Percentiles rank a stretch among this genome's conserved stretches.
phyloP scores from a whole-genome alignment of 306 rosid genomes.

The Fragaria iinumae region DNA sequence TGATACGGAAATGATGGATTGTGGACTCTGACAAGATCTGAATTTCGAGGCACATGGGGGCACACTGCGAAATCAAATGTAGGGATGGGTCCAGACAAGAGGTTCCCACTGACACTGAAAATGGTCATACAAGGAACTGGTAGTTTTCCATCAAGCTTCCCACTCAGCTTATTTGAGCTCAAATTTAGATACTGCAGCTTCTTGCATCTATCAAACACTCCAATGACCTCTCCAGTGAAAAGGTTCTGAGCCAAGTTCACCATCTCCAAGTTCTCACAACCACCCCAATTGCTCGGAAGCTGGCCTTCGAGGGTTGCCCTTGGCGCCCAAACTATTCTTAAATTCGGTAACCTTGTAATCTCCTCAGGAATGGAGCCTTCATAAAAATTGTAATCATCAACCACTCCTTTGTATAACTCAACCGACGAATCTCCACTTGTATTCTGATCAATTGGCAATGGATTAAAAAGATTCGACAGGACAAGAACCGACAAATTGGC shows the following conservation, averaged over 20 bases:
- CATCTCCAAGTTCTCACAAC: constrained; percentile 35
- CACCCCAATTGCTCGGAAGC: constrained; percentile 34
- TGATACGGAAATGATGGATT: constrained; percentile 16
- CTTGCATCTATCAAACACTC: constrained; percentile 31
- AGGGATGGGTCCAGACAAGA: constrained; percentile 32
- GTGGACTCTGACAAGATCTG: constrained; percentile 7
- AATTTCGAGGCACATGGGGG: constrained; percentile 12
- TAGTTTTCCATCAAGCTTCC: constrained; percentile 26
- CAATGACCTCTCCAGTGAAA: constrained; percentile 26
- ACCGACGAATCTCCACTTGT: constrained; percentile 2
- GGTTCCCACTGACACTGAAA: constrained; percentile 26
- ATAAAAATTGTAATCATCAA: constrained; percentile 25
- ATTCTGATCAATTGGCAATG: constrained; percentile 7
- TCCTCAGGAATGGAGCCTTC: constrained; percentile 37
- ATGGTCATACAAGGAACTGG: constrained; percentile 33
- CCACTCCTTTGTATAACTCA: background rate
- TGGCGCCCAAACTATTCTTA: constrained; percentile 29
- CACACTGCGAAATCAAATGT: constrained; percentile 18
- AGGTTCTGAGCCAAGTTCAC: constrained; percentile 32
- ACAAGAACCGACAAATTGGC: constrained; percentile 30
- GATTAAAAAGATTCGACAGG: constrained; percentile 25
- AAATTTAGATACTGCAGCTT: constrained; percentile 34
- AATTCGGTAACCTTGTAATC: constrained; percentile 15
- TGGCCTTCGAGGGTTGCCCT: constrained; percentile 24
- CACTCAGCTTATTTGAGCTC: constrained; percentile 34